phyloP scores from a whole-genome alignment of 257 asterid species.

The Voacanga thouarsii region DNA sequence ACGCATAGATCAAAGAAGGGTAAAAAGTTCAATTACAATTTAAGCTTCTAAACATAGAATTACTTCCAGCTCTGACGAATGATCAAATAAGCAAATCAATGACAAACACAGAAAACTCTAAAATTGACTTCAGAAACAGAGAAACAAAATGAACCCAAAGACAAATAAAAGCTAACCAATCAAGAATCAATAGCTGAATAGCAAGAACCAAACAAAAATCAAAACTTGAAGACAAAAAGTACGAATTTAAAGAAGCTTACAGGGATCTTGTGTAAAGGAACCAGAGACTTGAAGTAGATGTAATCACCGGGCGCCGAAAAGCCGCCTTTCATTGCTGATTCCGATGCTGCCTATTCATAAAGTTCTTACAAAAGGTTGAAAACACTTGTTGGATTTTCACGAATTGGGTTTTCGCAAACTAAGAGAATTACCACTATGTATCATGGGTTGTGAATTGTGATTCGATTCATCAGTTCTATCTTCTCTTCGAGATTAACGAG shows the following conservation, averaged over 20 bases:
- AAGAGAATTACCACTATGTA: too few species aligned
- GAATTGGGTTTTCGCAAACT: not conserved
- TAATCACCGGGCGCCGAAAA: constrained; percentile 97
- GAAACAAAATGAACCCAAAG: constrained; percentile 8
- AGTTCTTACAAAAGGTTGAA: not conserved
- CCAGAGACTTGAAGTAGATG: constrained; percentile 97
- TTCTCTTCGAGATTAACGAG: constrained; percentile 5
- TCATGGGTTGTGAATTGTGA: not conserved
- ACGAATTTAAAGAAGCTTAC: constrained; percentile 38
- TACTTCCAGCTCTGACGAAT: not conserved
- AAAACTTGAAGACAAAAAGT: not conserved
- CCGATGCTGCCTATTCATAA: constrained; percentile 4
- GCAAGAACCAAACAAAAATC: constrained; percentile 7
- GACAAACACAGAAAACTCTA: not conserved
- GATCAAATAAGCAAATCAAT: constrained; percentile 12
- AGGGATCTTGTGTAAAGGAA: constrained; percentile 98
- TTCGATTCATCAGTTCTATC: not conserved
- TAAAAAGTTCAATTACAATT: not conserved
- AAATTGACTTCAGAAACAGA: constrained; percentile 5
- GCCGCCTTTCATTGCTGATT: constrained; percentile 78
- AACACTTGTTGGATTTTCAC: not conserved
- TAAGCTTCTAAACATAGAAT: not conserved
- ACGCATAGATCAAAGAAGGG: not conserved
- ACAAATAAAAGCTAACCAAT: constrained; percentile 14
- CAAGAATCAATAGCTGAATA: constrained; percentile 6